phyloP scores from a whole-genome alignment of 768 basidiomycete species.

The Lactifluus hygrophoroides region DNA sequence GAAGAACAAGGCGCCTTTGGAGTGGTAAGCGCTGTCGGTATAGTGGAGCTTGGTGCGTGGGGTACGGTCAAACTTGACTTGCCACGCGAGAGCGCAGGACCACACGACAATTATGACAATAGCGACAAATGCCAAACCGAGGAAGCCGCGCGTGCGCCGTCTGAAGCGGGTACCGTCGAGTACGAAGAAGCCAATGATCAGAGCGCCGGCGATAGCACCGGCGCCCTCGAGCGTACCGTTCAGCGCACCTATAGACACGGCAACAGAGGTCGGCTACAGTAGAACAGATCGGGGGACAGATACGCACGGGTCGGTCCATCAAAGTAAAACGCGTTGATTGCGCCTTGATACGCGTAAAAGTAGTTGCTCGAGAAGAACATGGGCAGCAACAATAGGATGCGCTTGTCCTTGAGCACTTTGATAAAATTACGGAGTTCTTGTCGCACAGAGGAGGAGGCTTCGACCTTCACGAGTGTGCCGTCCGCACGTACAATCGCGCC shows the following conservation, averaged over 20 bases:
- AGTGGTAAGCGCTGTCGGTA: slow-evolving; percentile 28
- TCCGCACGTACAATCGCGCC: slow-evolving; percentile 32
- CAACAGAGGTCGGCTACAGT: neutral
- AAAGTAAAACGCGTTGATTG: slow-evolving; percentile 33
- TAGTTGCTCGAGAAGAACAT: slow-evolving; percentile 41
- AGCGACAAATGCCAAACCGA: slow-evolving; percentile 31
- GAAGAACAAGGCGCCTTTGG: slow-evolving; percentile 34
- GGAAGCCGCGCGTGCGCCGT: slow-evolving; percentile 32
- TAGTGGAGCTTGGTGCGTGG: slow-evolving; percentile 24
- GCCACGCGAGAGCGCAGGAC: slow-evolving; percentile 33
- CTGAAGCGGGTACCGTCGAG: slow-evolving; percentile 30
- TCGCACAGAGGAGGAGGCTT: slow-evolving; percentile 26
- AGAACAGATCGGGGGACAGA: neutral
- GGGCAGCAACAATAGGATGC: slow-evolving; percentile 33
- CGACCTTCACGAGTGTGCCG: slow-evolving; percentile 33
- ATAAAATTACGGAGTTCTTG: slow-evolving; percentile 26
- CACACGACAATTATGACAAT: slow-evolving; percentile 30
- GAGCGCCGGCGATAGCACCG: slow-evolving; percentile 36
- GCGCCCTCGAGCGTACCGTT: slow-evolving; percentile 32
- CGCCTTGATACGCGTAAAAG: slow-evolving; percentile 40
- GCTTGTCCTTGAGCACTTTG: slow-evolving; percentile 34
- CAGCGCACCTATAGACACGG: slow-evolving; percentile 25
- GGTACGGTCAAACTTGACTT: slow-evolving; percentile 32
- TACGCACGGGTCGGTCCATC: slow-evolving; percentile 34
- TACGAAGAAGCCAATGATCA: slow-evolving; percentile 34